Conservation (phyloP, 371 early-diverging fungal genomes). For the Mortierella sp. region DNA sequence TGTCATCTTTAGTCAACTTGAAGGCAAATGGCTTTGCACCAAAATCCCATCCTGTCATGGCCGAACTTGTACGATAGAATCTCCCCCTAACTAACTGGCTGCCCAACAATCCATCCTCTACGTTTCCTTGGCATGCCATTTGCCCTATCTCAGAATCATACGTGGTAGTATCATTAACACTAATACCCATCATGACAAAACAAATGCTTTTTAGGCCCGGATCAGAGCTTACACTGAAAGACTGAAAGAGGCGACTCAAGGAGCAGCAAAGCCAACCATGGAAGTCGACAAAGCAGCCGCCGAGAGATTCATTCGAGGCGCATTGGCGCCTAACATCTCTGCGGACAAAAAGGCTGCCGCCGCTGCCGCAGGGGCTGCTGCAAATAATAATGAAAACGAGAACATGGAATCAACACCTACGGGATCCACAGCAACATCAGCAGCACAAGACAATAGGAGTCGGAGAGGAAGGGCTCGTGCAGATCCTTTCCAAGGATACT, state of each 20-base stretch:
- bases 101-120: neutral
- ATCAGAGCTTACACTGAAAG: conserved; percentile 62
- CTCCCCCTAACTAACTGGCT: too few relatives aligned
- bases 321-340: conserved; percentile 42
- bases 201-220: conserved; percentile 54
- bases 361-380: neutral
- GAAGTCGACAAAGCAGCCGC: conserved; percentile 66
- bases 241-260: conserved; percentile 56
- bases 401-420: conserved; percentile 13
- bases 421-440: neutral
- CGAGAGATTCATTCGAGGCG: conserved; percentile 62
- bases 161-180: too few relatives aligned
- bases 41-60: conserved; percentile 59
- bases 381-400: neutral
- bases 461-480: neutral
- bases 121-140: too few relatives aligned
- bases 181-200: too few relatives aligned
- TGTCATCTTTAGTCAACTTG: conserved; percentile 66
- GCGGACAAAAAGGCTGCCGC: conserved; percentile 34
- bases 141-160: too few relatives aligned
- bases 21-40: conserved; percentile 62
- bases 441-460: neutral
- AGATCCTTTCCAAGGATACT: too few relatives aligned
- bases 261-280: conserved; percentile 54
- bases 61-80: conserved; percentile 56